Percentiles rank a stretch among this genome's conserved stretches.
phyloP scores from a whole-genome alignment of 148 eudicot genomes.

The Chenopodium album region DNA sequence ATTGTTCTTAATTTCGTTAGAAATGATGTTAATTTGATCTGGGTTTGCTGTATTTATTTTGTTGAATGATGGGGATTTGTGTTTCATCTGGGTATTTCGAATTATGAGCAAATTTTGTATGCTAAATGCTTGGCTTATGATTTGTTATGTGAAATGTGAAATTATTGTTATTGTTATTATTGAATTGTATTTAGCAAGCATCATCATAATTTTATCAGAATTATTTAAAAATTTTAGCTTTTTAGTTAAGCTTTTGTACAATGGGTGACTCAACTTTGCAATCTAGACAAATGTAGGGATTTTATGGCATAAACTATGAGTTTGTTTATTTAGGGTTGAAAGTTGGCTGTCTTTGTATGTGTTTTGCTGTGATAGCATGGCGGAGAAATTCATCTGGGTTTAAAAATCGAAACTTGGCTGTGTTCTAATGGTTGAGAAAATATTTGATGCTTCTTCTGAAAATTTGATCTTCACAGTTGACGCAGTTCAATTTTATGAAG shows the following conservation, averaged over 20 bases:
- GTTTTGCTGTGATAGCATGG: background rate
- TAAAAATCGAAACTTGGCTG: background rate
- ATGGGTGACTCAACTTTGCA: background rate
- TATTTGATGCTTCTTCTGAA: constrained; percentile 2
- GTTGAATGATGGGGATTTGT: constrained; percentile 16
- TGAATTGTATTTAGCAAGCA: background rate
- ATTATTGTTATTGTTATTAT: too few relatives aligned
- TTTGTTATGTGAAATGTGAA: background rate
- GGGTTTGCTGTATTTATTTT: background rate
- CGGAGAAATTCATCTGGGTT: background rate
- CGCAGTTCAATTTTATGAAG: background rate
- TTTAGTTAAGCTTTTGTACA: background rate
- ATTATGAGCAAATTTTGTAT: background rate
- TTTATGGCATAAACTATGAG: background rate
- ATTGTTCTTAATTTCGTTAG: background rate
- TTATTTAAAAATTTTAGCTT: background rate
- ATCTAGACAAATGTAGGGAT: background rate
- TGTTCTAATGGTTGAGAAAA: background rate
- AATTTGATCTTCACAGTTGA: too few relatives aligned
- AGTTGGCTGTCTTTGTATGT: background rate
- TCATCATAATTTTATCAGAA: background rate
- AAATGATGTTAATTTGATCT: background rate
- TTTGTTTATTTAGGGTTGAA: background rate
- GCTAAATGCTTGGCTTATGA: constrained; percentile 10
- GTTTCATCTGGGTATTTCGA: constrained; percentile 14